phyloP scores from a whole-genome alignment of 352 stramenopile genomes.

The Phytophthora vignae region DNA sequence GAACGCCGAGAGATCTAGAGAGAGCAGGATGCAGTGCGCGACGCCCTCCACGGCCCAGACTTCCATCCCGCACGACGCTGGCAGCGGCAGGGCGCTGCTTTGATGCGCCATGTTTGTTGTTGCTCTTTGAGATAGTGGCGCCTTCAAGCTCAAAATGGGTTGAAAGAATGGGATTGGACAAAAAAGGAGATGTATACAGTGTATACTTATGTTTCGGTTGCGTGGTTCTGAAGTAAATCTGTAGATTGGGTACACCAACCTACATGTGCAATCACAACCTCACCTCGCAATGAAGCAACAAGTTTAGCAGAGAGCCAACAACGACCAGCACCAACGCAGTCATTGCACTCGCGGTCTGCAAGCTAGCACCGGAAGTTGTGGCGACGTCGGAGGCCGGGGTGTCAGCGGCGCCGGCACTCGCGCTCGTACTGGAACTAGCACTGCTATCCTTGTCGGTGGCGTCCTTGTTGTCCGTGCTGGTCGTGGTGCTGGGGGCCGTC shows the following conservation, averaged over 20 bases:
- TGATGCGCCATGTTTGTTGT: not conserved
- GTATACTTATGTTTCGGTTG: not conserved
- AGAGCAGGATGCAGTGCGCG: conserved; percentile 21
- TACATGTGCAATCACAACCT: too few relatives aligned
- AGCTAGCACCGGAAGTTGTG: not conserved
- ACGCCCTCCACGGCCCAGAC: conserved; percentile 25
- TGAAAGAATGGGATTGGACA: not conserved
- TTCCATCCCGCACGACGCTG: not conserved
- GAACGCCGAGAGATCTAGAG: conserved; percentile 23
- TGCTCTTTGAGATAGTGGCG: not conserved
- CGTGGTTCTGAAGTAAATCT: not conserved
- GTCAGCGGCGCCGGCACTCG: not conserved
- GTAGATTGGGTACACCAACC: not conserved
- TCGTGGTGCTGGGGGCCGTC: too few relatives aligned
- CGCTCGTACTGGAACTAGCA: not conserved
- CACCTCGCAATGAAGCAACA: not conserved
- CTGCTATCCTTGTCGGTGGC: too few relatives aligned
- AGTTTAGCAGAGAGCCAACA: conserved; percentile 2
- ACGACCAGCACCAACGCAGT: conserved; percentile 12
- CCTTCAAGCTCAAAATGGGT: not conserved
- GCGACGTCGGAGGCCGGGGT: not conserved
- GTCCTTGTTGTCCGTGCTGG: too few relatives aligned
- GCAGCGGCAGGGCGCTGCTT: not conserved
- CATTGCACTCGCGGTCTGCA: not conserved
- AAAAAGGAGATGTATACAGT: not conserved